Base-by-base conservation (phyloP, 1,284 basidiomycete species). In the Trichosporon sp. region DNA sequence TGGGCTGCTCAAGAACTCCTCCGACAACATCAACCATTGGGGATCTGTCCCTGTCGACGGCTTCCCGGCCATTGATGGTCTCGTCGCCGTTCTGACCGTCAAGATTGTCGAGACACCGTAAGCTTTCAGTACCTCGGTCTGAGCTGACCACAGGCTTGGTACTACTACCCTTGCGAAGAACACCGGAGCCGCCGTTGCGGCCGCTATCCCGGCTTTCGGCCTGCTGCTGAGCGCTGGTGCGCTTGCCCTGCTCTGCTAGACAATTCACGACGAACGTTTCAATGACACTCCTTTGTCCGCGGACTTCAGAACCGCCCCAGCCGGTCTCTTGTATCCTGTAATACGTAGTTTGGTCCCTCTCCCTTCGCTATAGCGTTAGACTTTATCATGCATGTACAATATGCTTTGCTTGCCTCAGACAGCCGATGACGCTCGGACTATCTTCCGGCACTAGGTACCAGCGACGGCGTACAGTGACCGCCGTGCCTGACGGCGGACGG, bases 61-160 rank as follows among this genome's bases (percentile, higher is more conserved):
- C 2, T 72, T 81, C 14, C 87, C 86, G 59, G 87, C 92, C 0
- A 84, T 88, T 5, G 94, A 97, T 75, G 94, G 95, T 0, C 82
- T 93, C 4, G 88, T 96, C 0, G 92, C 91, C 0, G 82, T 97
- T 1, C 72, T 95, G 69, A 88, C 87, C 0, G 89, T 95, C 58
- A 86, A 84, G 72, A 87, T 94, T 46, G 84, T 52, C 14, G 34
- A 63, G 33, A 31, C 58, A 25, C 49, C 49, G 49, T 54, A n/a
- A 54, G 49, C 40, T 44, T 44, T 37, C 16, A 19, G 7, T 4
- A 16, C 10, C 19, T 7, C 21, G 14, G 11, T 13, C 4, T 6
- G 46, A 29, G 16, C 49, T 54, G 27, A 54, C 49, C 27, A 54
- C 49, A 54, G 49, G 31, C 2, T 54, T 16, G 27, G 27, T 8